A percentile compares a stretch with the other conserved stretches of the same genome.
Evolutionary conservation across 2,329 filamentous ascomycete genomes (phyloP).

Genomic region (Fusarium caatingaense): DNA sequence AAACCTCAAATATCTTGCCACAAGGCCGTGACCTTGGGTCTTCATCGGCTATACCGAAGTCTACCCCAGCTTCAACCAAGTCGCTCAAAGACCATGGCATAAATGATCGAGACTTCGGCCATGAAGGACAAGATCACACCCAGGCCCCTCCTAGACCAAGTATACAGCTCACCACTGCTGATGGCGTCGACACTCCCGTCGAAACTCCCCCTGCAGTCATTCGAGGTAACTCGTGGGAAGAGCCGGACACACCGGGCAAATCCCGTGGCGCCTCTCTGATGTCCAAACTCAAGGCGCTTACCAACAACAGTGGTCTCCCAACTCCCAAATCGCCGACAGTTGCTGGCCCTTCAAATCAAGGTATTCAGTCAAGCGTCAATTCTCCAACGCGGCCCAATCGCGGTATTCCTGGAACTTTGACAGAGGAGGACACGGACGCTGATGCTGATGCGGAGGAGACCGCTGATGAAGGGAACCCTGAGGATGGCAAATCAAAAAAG

Average conservation of each 20-base stretch:
- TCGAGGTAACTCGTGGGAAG: conserved; percentile 74
- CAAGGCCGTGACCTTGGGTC: conserved; percentile 20
- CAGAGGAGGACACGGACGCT: conserved; percentile 61
- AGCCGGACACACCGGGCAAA: conserved; percentile 69
- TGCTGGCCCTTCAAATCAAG: conserved; percentile 49
- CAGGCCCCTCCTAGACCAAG: conserved; percentile 60
- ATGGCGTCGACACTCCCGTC: conserved; percentile 61
- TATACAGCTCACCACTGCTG: conserved; percentile 78
- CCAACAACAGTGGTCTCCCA: conserved; percentile 63
- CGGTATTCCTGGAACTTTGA: conserved; percentile 64
- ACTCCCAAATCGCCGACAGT: conserved; percentile 56
- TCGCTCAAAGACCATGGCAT: conserved; percentile 39
- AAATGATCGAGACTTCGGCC: conserved; percentile 38
- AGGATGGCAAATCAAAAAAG: conserved; percentile 56
- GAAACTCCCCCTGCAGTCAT: conserved; percentile 65
- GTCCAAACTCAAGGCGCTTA: conserved; percentile 80
- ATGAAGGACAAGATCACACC: conserved; percentile 31
- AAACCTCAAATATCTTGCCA: conserved; percentile 12
- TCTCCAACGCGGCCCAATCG: conserved; percentile 63
- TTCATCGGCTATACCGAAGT: conserved; percentile 35
- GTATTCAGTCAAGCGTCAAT: conserved; percentile 56
- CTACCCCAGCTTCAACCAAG: conserved; percentile 39
- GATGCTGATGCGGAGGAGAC: conserved; percentile 86
- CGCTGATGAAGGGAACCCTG: conserved; percentile 74
- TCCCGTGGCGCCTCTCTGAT: conserved; percentile 76